Evolutionary conservation across 2,329 filamentous ascomycete genomes (phyloP), one percentile per base, ranked within the genome.

Genomic region (Pezicula radicicola): DNA sequence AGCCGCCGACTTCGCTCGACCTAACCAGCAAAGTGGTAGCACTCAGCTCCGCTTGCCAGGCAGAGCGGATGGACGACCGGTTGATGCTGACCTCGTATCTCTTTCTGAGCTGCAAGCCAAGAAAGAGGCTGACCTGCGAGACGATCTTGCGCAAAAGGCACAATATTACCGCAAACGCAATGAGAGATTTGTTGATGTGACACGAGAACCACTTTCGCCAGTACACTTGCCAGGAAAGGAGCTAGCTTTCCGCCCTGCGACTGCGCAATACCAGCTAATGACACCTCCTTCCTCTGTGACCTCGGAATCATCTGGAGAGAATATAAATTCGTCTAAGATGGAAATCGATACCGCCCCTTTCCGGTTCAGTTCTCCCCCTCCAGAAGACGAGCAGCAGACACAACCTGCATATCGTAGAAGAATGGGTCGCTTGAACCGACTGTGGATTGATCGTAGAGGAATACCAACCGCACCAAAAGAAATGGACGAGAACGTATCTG

Each of bases 161-260:
- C 81, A 87, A 63, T 93, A 94, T 71, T 93, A 97, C 72, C 84
- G 88, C 62, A 85, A 88, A 68, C 97, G 93, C 91, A 97, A 97
- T 71, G 80, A 89, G 62, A 88, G 89, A 65, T 91, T 90, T 75
- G 82, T 95, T 63, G 92, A 97, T 73, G 80, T 91, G 67, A 97
- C 93, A 55, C 85, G 87, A 73, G 85, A 87, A 59, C 91, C 93
- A 47, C 80, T 97, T 59, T 90, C 89, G 47, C 91, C 91, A 19
- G 83, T 89, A 41, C 77, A 83, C 63, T 87, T 90, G 53, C 77
- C 81, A 59, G 76, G 73, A 40, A 75, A 76, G 60, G 79, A 86
- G 57, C 71, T 78, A 52, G 80, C 81, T 58, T 92, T 90, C 75
- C 81, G 87, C 56, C 81, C 84, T 44, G 88, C 83, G 45, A 89